A percentile compares a stretch with the other conserved stretches of the same genome.
phyloP scores from a whole-genome alignment of 2,329 filamentous ascomycete species.

The Alternaria sp. region DNA sequence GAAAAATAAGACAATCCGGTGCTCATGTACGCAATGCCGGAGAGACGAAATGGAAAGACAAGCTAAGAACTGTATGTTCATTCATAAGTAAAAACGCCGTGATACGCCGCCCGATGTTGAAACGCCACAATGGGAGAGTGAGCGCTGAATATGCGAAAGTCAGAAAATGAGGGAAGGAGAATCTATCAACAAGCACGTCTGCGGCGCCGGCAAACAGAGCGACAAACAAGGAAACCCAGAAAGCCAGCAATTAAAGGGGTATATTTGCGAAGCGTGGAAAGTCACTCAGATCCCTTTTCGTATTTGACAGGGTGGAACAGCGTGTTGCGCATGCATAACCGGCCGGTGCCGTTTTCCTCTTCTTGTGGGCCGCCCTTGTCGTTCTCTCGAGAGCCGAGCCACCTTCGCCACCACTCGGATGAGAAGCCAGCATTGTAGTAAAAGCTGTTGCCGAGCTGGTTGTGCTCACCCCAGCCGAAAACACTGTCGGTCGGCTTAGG shows the following conservation, averaged over 20 bases:
- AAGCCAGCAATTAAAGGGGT: slow-evolving; percentile 33
- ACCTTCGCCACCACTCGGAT: slow-evolving; percentile 56
- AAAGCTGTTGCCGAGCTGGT: slow-evolving; percentile 57
- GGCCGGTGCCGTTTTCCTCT: slow-evolving; percentile 54
- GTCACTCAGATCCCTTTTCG: slow-evolving; percentile 50
- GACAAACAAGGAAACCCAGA: slow-evolving; percentile 19
- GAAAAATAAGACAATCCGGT: slow-evolving; percentile 5
- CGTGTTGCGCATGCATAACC: slow-evolving; percentile 55
- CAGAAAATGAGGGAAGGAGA: slow-evolving; percentile 15
- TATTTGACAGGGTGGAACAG: slow-evolving; percentile 59
- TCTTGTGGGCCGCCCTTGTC: slow-evolving; percentile 49
- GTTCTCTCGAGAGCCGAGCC: slow-evolving; percentile 57
- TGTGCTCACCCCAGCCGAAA: slow-evolving; percentile 60
- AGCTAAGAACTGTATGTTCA: slow-evolving; percentile 6
- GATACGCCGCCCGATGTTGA: slow-evolving; percentile 43
- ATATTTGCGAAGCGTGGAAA: slow-evolving; percentile 20
- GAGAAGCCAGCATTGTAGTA: slow-evolving; percentile 60
- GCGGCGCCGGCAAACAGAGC: slow-evolving; percentile 21
- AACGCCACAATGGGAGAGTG: slow-evolving; percentile 15
- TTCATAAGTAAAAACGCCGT: slow-evolving; percentile 29
- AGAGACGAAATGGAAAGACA: slow-evolving; percentile 16
- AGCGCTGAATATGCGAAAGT: slow-evolving; percentile 34
- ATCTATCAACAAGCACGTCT: slow-evolving; percentile 31
- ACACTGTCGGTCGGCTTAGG: slow-evolving; percentile 53
- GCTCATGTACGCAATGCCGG: slow-evolving; percentile 12